Conservation (phyloP, 257 asterid species). For the Primulina eburnea region DNA sequence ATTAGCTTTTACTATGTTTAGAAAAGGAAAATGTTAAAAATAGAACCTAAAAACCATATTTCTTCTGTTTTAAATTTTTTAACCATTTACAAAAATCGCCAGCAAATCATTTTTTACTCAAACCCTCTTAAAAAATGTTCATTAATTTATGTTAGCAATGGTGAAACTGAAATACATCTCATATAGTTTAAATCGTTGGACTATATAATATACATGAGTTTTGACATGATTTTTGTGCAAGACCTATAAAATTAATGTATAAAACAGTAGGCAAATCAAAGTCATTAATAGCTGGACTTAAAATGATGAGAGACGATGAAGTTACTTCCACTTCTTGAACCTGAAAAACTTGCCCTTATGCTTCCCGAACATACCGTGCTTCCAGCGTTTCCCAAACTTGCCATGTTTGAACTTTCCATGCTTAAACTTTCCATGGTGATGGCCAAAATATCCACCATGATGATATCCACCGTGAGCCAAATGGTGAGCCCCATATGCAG, state of each 20-base stretch:
- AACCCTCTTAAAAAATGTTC: too few species aligned
- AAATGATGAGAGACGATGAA: slow-evolving; percentile 1
- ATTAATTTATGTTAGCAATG: background rate
- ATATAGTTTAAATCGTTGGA: too few species aligned
- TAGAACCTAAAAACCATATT: too few species aligned
- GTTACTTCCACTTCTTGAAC: slow-evolving; percentile 61
- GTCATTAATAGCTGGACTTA: background rate
- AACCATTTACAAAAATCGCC: background rate
- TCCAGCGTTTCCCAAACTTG: slow-evolving; percentile 64
- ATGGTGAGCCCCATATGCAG: slow-evolving; percentile 84
- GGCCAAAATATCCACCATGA: too few species aligned
- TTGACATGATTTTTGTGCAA: background rate
- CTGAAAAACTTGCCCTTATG: slow-evolving; percentile 42
- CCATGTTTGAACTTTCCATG: slow-evolving; percentile 69
- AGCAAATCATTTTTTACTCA: background rate
- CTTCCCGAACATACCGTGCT: slow-evolving; percentile 64
- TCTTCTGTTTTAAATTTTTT: too few species aligned
- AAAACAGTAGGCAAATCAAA: background rate
- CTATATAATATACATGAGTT: background rate
- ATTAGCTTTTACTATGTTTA: too few species aligned
- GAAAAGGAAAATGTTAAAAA: too few species aligned
- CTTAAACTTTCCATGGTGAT: slow-evolving; percentile 47
- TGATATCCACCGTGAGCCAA: too few species aligned
- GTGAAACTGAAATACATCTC: too few species aligned
- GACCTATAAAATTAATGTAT: too few species aligned